Conservation (phyloP, 1,284 basidiomycete species). For the Cryptococcus sp. region DNA sequence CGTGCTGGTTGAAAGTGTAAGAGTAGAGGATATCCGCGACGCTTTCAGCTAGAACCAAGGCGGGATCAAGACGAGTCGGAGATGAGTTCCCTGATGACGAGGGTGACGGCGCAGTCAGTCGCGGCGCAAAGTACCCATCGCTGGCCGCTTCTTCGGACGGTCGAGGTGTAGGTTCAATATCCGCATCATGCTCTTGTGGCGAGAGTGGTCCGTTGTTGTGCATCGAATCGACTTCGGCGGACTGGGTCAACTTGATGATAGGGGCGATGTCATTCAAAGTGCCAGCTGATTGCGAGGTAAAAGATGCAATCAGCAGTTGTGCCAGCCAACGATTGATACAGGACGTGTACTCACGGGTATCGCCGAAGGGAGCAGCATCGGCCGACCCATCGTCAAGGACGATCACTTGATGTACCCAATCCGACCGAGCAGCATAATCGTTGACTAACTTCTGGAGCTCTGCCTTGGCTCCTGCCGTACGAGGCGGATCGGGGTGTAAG, state of each 20-base stretch:
- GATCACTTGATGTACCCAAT: conserved; percentile 34
- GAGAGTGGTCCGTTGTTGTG: no score
- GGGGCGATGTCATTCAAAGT: no score
- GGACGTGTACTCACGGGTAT: neutral
- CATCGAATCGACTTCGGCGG: neutral
- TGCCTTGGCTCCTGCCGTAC: conserved; percentile 12
- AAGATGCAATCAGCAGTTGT: no score
- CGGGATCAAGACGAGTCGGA: neutral
- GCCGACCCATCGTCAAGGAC: conserved; percentile 10
- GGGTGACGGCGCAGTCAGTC: conserved; percentile 4
- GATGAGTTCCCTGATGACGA: neutral
- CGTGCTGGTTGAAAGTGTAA: neutral
- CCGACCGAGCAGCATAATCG: conserved; percentile 21
- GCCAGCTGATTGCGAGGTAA: no score
- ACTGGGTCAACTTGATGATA: no score
- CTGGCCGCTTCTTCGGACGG: conserved; percentile 2
- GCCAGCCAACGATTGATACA: neutral
- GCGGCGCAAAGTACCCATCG: conserved; percentile 14
- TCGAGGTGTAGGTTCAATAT: conserved; percentile 14
- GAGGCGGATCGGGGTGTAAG: conserved; percentile 27
- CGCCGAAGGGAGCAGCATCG: no score
- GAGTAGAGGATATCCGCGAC: neutral
- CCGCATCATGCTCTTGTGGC: no score
- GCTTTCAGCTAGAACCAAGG: no score
- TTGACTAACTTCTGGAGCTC: conserved; percentile 29